phyloP scores from a whole-genome alignment of 768 basidiomycete species.

The Pleurotus giganteus region DNA sequence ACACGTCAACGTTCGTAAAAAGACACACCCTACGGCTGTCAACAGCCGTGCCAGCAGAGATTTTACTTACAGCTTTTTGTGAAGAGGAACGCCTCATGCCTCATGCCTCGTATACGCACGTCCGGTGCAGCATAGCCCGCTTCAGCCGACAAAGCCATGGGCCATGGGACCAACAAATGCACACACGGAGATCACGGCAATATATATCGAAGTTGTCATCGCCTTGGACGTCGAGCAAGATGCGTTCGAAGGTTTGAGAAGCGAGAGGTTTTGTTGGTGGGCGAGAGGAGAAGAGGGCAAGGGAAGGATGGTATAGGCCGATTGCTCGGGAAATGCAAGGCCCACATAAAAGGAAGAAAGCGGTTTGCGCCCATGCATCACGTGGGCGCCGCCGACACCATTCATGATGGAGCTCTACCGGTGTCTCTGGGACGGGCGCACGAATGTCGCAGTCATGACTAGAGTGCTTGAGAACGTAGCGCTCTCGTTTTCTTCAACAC shows the following conservation, averaged over 20 bases:
- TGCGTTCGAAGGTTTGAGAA: neutral
- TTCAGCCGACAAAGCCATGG: neutral
- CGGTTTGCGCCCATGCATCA: slow-evolving; percentile 7
- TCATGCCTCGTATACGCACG: neutral
- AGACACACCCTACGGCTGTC: neutral
- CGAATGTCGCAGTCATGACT: neutral
- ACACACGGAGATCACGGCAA: neutral
- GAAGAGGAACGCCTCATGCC: neutral
- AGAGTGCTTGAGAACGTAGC: neutral
- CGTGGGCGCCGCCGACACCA: slow-evolving; percentile 4
- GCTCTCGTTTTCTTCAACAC: neutral
- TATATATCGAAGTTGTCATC: neutral
- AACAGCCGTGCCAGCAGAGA: neutral
- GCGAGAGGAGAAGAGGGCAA: neutral
- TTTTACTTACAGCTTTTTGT: neutral
- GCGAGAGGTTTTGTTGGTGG: neutral
- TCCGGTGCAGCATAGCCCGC: neutral
- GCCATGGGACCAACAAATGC: neutral
- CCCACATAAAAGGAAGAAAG: slow-evolving; percentile 8
- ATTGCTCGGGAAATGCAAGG: slow-evolving; percentile 8
- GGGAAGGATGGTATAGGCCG: slow-evolving; percentile 2
- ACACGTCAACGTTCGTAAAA: slow-evolving; percentile 7
- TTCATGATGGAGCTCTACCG: neutral
- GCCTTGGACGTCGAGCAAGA: neutral
- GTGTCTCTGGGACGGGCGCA: slow-evolving; percentile 1